These are phyloP conservation scores for Ophioceras dolichostomum DNA, from an alignment of 2,329 filamentous ascomycete genomes.

Conservation along the genomic window DNA sequence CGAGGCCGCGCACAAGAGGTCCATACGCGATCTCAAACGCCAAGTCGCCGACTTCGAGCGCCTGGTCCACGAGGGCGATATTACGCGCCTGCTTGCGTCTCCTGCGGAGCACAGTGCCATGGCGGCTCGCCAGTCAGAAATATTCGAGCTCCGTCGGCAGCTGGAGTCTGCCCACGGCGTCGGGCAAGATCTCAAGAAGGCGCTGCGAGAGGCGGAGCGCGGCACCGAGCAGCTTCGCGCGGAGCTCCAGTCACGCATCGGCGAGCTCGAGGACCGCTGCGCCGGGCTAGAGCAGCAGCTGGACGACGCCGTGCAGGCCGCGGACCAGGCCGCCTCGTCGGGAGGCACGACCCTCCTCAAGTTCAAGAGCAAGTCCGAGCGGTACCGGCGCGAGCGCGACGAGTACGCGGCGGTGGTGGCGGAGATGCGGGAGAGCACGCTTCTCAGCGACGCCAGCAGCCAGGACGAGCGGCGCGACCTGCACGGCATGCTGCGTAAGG, in stretches of 20 bases:
- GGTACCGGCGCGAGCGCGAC: conserved; percentile 35
- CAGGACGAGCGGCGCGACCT: conserved; percentile 46
- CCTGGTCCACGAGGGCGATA: conserved; percentile 51
- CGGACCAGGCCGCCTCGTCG: conserved; percentile 30
- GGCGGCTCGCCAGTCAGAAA: conserved; percentile 43
- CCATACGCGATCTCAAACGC: conserved; percentile 49
- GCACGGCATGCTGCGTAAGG: conserved; percentile 46
- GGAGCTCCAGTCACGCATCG: conserved; percentile 41
- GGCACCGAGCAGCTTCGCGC: conserved; percentile 25
- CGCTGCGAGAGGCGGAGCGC: conserved; percentile 37
- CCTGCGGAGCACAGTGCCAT: conserved; percentile 32
- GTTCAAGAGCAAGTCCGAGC: conserved; percentile 36
- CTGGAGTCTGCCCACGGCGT: conserved; percentile 47
- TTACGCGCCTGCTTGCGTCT: conserved; percentile 33
- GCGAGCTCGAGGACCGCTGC: conserved; percentile 47
- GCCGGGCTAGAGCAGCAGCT: conserved; percentile 45
- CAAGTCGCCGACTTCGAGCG: conserved; percentile 56
- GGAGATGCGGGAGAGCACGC: conserved; percentile 13
- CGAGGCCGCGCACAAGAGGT: conserved; percentile 51
- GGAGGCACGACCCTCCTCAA: conserved; percentile 30
- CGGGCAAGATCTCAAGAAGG: conserved; percentile 39
- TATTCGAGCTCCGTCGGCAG: conserved; percentile 46
- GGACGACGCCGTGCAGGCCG: conserved; percentile 37
- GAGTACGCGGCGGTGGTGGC: conserved; percentile 20
- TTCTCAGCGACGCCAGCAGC: conserved; percentile 12